phyloP scores from a whole-genome alignment of 306 rosid species.

The Spatholobus suberectus region DNA sequence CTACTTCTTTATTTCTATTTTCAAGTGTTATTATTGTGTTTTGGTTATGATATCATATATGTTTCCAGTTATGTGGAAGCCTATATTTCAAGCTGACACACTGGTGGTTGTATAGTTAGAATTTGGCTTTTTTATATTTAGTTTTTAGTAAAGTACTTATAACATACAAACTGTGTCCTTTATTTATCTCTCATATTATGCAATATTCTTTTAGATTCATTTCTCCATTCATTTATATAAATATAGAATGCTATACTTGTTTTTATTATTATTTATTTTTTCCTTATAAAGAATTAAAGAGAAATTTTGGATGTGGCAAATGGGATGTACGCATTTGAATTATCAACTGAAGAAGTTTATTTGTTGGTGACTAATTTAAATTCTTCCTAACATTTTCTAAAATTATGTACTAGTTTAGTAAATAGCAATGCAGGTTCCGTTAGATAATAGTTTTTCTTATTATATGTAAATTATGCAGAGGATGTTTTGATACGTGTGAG shows the following conservation, averaged over 20 bases:
- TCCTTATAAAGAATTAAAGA: constrained; percentile 1
- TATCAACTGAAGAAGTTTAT: neutral
- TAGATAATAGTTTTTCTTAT: constrained; percentile 17
- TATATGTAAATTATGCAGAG: constrained; percentile 60
- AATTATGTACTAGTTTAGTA: constrained; percentile 16
- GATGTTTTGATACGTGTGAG: constrained; percentile 74
- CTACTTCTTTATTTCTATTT: neutral
- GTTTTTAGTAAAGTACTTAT: neutral
- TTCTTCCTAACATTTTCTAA: constrained; percentile 26
- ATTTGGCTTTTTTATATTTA: neutral
- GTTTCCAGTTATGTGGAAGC: constrained; percentile 23
- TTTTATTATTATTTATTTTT: neutral
- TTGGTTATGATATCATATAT: constrained; percentile 14
- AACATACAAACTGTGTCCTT: neutral
- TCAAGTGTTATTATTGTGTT: neutral
- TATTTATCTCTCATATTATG: constrained; percentile 14
- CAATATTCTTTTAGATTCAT: constrained; percentile 32
- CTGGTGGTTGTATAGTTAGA: constrained; percentile 16
- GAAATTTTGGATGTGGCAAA: neutral
- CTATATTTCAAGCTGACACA: constrained; percentile 17
- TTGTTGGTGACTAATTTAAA: neutral
- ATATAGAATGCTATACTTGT: neutral
- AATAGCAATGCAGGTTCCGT: constrained; percentile 3
- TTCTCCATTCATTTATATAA: constrained; percentile 33
- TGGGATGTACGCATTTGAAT: constrained; percentile 17